Conservation (phyloP, 257 asterid species). For the Cinchona pubescens region DNA sequence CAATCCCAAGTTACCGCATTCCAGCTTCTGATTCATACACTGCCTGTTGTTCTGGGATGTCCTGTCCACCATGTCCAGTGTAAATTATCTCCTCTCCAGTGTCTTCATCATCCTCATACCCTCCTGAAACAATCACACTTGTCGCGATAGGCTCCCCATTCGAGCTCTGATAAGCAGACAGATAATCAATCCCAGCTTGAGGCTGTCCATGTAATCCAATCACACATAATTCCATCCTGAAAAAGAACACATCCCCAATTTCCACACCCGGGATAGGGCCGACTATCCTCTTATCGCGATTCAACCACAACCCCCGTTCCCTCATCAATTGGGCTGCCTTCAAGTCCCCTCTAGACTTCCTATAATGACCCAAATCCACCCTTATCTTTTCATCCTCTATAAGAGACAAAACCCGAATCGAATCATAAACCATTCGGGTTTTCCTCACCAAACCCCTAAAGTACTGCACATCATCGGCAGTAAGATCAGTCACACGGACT, state of each 20-base stretch:
- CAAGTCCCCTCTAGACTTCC: conserved; percentile 54
- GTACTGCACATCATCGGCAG: conserved; percentile 45
- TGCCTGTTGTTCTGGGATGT: conserved; percentile 51
- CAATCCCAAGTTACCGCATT: conserved; percentile 74
- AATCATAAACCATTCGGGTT: conserved; percentile 68
- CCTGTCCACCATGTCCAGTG: conserved; percentile 98
- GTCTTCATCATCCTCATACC: conserved; percentile 87
- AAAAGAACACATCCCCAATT: conserved; percentile 75
- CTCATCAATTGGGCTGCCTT: conserved; percentile 65
- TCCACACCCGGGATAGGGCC: conserved; percentile 73
- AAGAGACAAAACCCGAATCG: conserved; percentile 52
- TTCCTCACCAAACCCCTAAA: conserved; percentile 47
- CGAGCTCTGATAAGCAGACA: conserved; percentile 66
- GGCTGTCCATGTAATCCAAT: conserved; percentile 83
- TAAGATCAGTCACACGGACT: conserved; percentile 69
- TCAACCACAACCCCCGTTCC: conserved; percentile 58
- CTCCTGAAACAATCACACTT: conserved; percentile 84
- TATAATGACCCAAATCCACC: conserved; percentile 11
- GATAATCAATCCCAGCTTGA: conserved; percentile 87
- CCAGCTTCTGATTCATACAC: conserved; percentile 73
- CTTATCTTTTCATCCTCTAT: conserved; percentile 45
- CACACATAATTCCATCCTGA: conserved; percentile 78
- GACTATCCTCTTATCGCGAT: conserved; percentile 74
- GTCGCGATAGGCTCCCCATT: conserved; percentile 90
- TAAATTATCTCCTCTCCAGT: conserved; percentile 74